Evolutionary conservation across 768 basidiomycete species (phyloP).

Genomic region (Paxillus involutus): DNA sequence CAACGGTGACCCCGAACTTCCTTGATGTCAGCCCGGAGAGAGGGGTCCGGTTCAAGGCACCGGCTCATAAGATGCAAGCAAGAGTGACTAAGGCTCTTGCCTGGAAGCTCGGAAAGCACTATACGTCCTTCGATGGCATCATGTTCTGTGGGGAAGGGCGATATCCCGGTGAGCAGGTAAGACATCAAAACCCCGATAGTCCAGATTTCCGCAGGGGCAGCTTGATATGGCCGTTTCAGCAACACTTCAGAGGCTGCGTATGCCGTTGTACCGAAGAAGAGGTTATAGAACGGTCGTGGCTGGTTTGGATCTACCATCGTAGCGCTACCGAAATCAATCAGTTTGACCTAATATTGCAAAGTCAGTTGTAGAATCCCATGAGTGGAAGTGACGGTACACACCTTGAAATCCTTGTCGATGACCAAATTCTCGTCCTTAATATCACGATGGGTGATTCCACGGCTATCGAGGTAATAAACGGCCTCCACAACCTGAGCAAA

Average conservation of each 20-base stretch:
- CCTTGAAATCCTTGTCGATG: slow-evolving; percentile 72
- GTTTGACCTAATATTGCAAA: slow-evolving; percentile 63
- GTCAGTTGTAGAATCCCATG: slow-evolving; percentile 9
- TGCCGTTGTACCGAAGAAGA: slow-evolving; percentile 92
- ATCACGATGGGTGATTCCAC: slow-evolving; percentile 91
- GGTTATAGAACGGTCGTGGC: slow-evolving; percentile 65
- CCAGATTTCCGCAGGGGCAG: slow-evolving; percentile 96
- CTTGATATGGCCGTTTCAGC: slow-evolving; percentile 83
- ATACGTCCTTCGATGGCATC: slow-evolving; percentile 73
- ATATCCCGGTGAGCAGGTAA: slow-evolving; percentile 88
- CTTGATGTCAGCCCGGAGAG: slow-evolving; percentile 74
- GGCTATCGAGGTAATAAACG: slow-evolving; percentile 74
- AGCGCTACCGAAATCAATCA: slow-evolving; percentile 95
- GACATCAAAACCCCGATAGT: slow-evolving; percentile 93
- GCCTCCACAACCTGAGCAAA: slow-evolving; percentile 88
- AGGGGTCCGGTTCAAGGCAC: slow-evolving; percentile 85
- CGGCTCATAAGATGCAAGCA: slow-evolving; percentile 65
- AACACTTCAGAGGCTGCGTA: slow-evolving; percentile 97
- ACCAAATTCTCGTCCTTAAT: slow-evolving; percentile 97
- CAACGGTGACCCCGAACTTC: slow-evolving; percentile 87
- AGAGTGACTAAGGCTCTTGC: slow-evolving; percentile 39
- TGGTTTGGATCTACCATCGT: slow-evolving; percentile 65
- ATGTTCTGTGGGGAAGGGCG: slow-evolving; percentile 88
- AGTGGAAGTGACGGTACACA: slow-evolving; percentile 23
- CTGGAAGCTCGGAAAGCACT: slow-evolving; percentile 43